These are phyloP conservation scores for Amaranthus cruentus DNA, from an alignment of 148 eudicot species.

Conservation along the genomic window DNA sequence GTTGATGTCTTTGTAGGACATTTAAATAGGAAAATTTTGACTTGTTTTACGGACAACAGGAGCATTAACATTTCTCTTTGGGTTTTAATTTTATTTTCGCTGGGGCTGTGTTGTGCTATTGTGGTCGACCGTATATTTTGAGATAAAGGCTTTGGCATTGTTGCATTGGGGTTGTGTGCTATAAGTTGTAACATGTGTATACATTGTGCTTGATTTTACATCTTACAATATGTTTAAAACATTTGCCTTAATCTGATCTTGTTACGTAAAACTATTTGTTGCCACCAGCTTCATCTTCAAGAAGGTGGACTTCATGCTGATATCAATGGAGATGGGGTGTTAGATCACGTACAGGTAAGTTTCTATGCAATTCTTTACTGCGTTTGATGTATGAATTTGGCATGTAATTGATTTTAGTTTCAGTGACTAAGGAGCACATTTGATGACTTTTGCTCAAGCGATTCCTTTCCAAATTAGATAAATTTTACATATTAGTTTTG, in stretches of 20 bases:
- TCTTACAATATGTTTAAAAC: background rate
- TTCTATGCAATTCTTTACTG: constrained; percentile 4
- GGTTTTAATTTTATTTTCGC: background rate
- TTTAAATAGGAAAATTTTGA: no score
- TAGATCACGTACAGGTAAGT: constrained; percentile 96
- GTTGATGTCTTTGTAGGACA: no score
- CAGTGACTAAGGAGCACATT: background rate
- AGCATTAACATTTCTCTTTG: no score
- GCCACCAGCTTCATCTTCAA: constrained; percentile 86
- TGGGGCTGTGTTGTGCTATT: background rate
- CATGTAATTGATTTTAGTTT: background rate
- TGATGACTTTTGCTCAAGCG: background rate
- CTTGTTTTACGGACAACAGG: no score
- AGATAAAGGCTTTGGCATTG: background rate
- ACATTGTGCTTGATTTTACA: background rate
- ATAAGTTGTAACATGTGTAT: background rate
- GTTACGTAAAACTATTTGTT: constrained; percentile 15
- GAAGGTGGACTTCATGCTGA: constrained; percentile 99
- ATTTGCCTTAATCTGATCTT: constrained; percentile 1
- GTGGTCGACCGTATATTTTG: no score
- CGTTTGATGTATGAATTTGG: background rate
- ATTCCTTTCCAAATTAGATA: no score
- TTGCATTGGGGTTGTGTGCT: no score
- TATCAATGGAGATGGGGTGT: constrained; percentile 95
- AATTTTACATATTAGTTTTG: no score